Base-by-base conservation (phyloP, 495 filamentous ascomycete species). In the Thermothielavioides terrestris region DNA sequence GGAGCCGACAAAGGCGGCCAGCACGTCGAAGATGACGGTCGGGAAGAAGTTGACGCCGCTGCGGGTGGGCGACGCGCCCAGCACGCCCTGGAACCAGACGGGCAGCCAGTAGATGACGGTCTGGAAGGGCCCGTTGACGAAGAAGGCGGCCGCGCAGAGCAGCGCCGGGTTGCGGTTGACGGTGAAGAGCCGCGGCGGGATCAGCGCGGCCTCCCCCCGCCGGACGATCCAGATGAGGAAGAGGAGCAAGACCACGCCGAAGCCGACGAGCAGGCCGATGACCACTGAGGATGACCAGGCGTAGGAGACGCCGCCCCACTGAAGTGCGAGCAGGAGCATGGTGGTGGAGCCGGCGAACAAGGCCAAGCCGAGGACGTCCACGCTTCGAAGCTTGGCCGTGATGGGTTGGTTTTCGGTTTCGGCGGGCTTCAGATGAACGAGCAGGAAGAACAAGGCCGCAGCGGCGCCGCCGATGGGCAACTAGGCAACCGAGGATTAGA, bases 401-500 rank as follows among this genome's bases (percentile, higher is more conserved):
- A 38, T 38, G 17, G 15, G 5, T 8, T 38, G 8, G 6, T 20
- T 21, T 11, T 38, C 18, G 35, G 17, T 38, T 12, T 21, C 6
- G 4, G 35, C 35, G 17, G 35, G 18, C 15, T 20, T 18, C 7
- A n/a, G n/a, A n/a, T n/a, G n/a, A n/a, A 38, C 35, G 17, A 38
- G 18, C 17, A 38, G 1, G 35, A 38, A 38, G 35, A 38, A 21
- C 3, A 38, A 7, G 17, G 14, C 6, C 5, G 18, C 35, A 21
- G 18, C 35, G 35, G 35, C 35, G 3, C 15, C 17, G 17, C 35
- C 35, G 35, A 38, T 38, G 17, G 35, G 35, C 31, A 34, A 15
- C 31, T 34, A 15, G 14, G 12, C 31, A 6, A 34, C 6, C 4
- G 14, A 15, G 12, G 31, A n/a, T 34, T 34, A 75, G 62, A 42